Evolutionary conservation across 306 rosid species (phyloP), one percentile per base, ranked within the genome.

Genomic region (Fagus crenata): DNA sequence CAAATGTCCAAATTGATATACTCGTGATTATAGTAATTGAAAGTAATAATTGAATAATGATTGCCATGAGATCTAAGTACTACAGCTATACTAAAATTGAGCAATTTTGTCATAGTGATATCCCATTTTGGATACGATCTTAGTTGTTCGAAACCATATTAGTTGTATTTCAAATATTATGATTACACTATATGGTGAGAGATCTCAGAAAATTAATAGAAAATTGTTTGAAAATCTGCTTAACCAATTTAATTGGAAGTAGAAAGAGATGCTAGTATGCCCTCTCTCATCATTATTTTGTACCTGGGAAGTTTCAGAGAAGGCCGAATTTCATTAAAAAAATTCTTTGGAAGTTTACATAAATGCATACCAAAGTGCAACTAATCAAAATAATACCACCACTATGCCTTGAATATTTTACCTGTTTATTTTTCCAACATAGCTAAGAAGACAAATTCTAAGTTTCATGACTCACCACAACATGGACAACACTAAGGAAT

Each of bases 111-210:
- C 76, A 77, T 65, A 71, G 56, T 71, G 56, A 14, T 78, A 67
- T 55, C 49, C 82, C 76, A 60, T 69, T 68, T 35, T 71, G 80
- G 75, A 79, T 67, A 43, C 69, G 77, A 75, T 56, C 84, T 74
- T 68, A 81, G 77, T 71, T 74, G 84, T 63, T 75, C 77, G 33
- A 43, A 41, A 15, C 73, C 77, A 74, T 18, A 39, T 83, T 69
- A 83, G 74, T 42, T 83, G 83, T 18, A 78, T 73, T 11, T 33
- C 41, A 61, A 61, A 61, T 32, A 33, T 61, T 8, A 40, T 32
- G 58, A 77, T 28, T 69, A 40, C 18, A 40, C n/a, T 31, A 55
- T 58, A 7, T 61, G 67, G 49, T 63, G 13, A 78, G 54, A 72
- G 72, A 72, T 78, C 77, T 63, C 67, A 22, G n/a, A 3, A 22